These are phyloP conservation scores for Nemania diffusa DNA, from an alignment of 2,329 filamentous ascomycete genomes.

Conservation along the genomic window DNA sequence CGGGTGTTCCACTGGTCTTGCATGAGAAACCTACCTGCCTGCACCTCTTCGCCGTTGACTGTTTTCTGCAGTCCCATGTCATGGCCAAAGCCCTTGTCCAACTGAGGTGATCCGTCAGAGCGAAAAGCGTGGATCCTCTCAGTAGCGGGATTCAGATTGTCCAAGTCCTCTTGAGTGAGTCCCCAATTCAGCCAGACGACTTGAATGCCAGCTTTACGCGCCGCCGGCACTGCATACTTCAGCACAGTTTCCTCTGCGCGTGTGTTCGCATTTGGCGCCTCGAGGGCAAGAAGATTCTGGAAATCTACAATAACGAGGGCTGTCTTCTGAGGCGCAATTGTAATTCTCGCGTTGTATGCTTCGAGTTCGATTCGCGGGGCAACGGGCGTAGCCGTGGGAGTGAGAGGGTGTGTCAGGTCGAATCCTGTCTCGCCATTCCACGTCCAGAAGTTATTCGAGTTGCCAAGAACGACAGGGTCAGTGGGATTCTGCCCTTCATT, in stretches of 20 bases:
- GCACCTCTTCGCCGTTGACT: background rate
- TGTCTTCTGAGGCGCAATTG: constrained; percentile 52
- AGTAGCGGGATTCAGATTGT: no score
- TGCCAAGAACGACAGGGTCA: no score
- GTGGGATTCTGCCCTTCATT: no score
- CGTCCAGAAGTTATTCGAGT: no score
- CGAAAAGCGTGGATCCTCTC: no score
- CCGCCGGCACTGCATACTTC: background rate
- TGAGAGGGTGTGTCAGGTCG: constrained; percentile 7
- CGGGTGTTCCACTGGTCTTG: background rate
- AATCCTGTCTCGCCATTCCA: background rate
- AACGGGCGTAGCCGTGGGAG: background rate
- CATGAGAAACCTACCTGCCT: constrained; percentile 7
- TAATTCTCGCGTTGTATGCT: background rate
- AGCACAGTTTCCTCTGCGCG: constrained; percentile 43
- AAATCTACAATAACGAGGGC: constrained; percentile 62
- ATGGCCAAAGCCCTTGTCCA: background rate
- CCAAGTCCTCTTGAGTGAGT: background rate
- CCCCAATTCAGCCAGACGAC: constrained; percentile 21
- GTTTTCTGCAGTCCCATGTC: background rate
- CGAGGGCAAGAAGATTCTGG: constrained; percentile 60
- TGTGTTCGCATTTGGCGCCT: constrained; percentile 41
- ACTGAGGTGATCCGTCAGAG: no score
- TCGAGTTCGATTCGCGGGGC: background rate
- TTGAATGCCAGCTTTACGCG: background rate